Percentiles rank a stretch among this genome's conserved stretches.
phyloP scores from a whole-genome alignment of 2,329 filamentous ascomycete genomes.

The Aspergillus piperis region DNA sequence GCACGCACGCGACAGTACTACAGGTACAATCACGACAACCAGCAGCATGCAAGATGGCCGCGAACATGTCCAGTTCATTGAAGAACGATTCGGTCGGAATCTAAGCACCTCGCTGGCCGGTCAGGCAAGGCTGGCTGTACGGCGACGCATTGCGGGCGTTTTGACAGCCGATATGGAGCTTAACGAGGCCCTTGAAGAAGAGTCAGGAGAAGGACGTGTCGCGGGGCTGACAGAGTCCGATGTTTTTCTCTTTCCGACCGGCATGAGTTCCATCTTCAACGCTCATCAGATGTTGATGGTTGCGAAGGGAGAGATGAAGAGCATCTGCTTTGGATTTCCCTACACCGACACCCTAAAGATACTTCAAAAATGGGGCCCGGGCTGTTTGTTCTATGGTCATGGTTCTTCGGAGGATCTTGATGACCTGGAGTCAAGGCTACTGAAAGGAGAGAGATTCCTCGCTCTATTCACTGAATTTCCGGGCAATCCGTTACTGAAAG shows the following conservation, averaged over 20 bases:
- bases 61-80: conserved; percentile 80
- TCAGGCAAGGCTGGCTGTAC: conserved; percentile 82
- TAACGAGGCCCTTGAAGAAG: conserved; percentile 55
- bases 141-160: conserved; percentile 83
- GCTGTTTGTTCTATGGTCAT: conserved; percentile 83
- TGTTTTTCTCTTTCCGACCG: conserved; percentile 82
- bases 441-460: conserved; percentile 72
- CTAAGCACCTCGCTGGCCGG: conserved; percentile 76
- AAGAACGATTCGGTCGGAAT: conserved; percentile 92
- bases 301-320: conserved; percentile 66
- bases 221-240: conserved; percentile 75
- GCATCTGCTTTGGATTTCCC: conserved; percentile 93
- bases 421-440: conserved; percentile 72
- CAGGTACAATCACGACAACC: conserved; percentile 34
- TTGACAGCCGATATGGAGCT: conserved; percentile 72
- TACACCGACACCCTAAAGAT: conserved; percentile 97
- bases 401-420: conserved; percentile 77
- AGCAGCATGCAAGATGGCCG: conserved; percentile 46
- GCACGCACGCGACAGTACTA: conserved; percentile 34
- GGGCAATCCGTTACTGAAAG: conserved; percentile 82
- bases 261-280: conserved; percentile 96
- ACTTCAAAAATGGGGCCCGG: conserved; percentile 88
- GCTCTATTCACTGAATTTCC: conserved; percentile 94
- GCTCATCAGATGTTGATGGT: conserved; percentile 73
- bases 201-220: conserved; percentile 37